Base-by-base conservation (phyloP, 768 basidiomycete genomes). In the Coprinopsis sp. region DNA sequence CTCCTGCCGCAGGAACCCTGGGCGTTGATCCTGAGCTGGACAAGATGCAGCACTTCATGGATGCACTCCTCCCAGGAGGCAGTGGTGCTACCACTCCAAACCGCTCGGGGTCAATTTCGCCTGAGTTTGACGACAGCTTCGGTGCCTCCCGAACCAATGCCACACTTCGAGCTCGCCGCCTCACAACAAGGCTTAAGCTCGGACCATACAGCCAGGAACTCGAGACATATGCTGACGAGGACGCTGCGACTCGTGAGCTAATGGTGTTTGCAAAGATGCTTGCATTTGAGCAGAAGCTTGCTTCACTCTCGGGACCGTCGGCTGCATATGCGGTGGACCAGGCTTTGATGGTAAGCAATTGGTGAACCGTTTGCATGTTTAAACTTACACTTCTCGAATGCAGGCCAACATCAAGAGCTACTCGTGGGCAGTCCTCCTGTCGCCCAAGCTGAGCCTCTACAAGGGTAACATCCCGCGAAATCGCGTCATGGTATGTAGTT, bases 361-460 rank as follows among this genome's bases (percentile, higher is more conserved):
- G 25, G 24, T 28, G 31, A 7, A 3, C 22, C 41, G 16, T 4
- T 11, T 8, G 10, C n/a, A 40, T 34, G 11, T 16, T 11, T n/a
- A 14, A 50, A 4, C 14, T 36, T 22, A 33, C 12, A 22, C 22
- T 27, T 30, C 41, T 28, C 7, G 16, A 18, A 34, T 39, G 5
- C 27, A 60, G 57, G 54, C 51, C n/a, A 60, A 61, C 45, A 56
- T 61, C 27, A 34, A 48, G 18, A 51, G 43, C 37, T 55, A 53
- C 44, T 31, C 42, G 2, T n/a, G 53, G 4, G 56, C 58, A 18
- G 50, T 57, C 10, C 36, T 60, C 1, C 51, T 59, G 2, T 63
- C 61, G 3, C 28, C 54, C 11, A 59, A 63, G 37, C 50, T 63
- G 13, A 43, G 31, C 30, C 36, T 50, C 2, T 63, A 63, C 46